Base-by-base conservation (phyloP, 2,329 filamentous ascomycete species). In the Ceratocystis albifundus region DNA sequence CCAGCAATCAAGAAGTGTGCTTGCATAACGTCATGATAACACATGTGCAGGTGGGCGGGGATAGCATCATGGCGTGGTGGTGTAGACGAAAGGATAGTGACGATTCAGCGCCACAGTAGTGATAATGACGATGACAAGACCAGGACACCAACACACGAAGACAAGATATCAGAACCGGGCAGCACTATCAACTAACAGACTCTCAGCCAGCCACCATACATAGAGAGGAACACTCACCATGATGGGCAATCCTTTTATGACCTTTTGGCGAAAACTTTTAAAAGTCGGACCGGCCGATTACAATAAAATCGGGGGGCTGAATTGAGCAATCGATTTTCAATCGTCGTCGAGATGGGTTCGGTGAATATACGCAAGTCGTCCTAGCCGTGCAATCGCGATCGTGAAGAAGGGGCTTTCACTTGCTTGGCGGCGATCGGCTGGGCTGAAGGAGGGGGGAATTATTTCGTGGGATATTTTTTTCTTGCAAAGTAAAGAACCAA, bases 231-330 rank as follows among this genome's bases (percentile, higher is more conserved):
- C 59, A 69, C 71, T 71, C 68, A 72, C 71, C 71, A 72, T 72
- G 67, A 70, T 72, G 77, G 77, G 67, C 64, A 64, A 67, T 68
- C 65, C 68, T 69, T 65, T 67, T 36, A 45, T 67, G 57, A 61
- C 65, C 65, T 63, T 30, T 66, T 17, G 44, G 50, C 25, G 22
- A 44, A 30, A 41, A 57, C 61, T 32, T 41, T 63, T 36, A 48
- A 63, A 66, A 63, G 30, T 66, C 65, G 61, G 65, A 57, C 65
- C 61, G 61, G 65, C 65, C 65, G 59, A 30, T 22, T 46, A 61
- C 36, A 41, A 59, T n/a, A 25, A 59, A 20, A 59, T 59, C 55
- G 55, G 17, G 36, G 36, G 36, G n/a, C 22, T 48, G 36, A 41
- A 20, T 22, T 22, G 25, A 41, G 36, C 10, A 41, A 61, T 61